Percentiles rank a stretch among this genome's conserved stretches.
Conservation (phyloP, 2,329 filamentous ascomycete genomes). For the Sclerotinia spermophila region DNA sequence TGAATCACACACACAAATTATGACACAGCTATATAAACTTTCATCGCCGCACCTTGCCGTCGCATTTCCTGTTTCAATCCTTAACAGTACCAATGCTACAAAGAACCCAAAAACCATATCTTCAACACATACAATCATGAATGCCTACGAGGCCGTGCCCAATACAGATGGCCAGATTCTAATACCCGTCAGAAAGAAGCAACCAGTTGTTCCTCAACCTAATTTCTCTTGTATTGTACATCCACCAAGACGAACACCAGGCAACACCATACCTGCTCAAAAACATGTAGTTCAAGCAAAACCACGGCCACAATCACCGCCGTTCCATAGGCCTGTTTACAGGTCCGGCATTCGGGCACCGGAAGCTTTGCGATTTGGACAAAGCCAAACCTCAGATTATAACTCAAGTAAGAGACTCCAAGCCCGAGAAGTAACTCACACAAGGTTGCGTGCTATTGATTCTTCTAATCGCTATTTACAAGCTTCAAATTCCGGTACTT, state of each 20-base stretch:
- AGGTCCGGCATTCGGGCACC: background rate
- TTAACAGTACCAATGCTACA: background rate
- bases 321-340: background rate
- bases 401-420: background rate
- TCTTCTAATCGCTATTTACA: no score
- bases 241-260: background rate
- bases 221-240: background rate
- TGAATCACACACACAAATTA: background rate
- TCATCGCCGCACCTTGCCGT: background rate
- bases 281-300: background rate
- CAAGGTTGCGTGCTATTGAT: background rate
- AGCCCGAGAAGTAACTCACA: background rate
- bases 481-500: background rate
- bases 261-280: background rate
- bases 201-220: background rate
- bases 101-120: background rate
- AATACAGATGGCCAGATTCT: constrained; percentile 10
- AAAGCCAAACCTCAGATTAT: background rate
- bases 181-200: background rate
- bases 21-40: background rate
- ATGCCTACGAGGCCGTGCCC: background rate
- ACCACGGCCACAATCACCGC: background rate
- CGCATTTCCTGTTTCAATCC: background rate
- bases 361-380: background rate
- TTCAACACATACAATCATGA: background rate